Base-by-base conservation (phyloP, 768 basidiomycete genomes). In the Dioszegia aurantiaca region DNA sequence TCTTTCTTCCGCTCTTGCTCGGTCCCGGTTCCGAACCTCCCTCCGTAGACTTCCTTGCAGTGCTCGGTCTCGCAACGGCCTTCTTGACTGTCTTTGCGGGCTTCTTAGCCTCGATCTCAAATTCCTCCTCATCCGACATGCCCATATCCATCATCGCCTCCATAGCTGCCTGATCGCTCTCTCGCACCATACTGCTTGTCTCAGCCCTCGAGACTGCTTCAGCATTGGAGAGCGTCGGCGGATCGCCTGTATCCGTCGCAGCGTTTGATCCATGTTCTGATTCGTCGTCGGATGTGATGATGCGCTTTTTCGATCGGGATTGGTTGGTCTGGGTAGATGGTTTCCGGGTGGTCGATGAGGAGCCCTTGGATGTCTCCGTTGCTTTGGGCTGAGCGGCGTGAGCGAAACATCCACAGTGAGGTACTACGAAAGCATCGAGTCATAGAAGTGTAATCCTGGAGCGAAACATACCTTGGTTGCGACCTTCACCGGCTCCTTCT, bases 101-200 rank as follows among this genome's bases (percentile, higher is more conserved):
- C 30, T 46, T 27, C 14, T 48, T 44, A 8, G 8, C 43, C 28
- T 53, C 42, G 4, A 28, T 36, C 26, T 53, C 52, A 21, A 26
- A 9, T 10, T 53, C 53, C 33, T 45, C 41, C 21, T 64, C 63
- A 3, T 68, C 66, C 60, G 63, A 71, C 68, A 52, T 64, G 37
- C 53, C 62, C 65, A 71, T 71, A 6, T 56, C 59, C 70, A 73
- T 68, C 71, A 73, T 73, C n/a, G 71, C 71, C 41, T 64, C 66
- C 71, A 73, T 70, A 2, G 68, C 71, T 26, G 59, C 62, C n/a
- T 53, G 44, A 45, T 73, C 71, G 16, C 61, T 66, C 27, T 52
- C 65, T 17, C 65, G 44, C 1, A 61, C 47, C 62, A 58, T 60
- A 11, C 63, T 65, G 23, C 63, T 65, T 21, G 44, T 31, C n/a